These are phyloP conservation scores for Diaporthe vexans DNA, from an alignment of 2,329 filamentous ascomycete species.

Conservation along the genomic window DNA sequence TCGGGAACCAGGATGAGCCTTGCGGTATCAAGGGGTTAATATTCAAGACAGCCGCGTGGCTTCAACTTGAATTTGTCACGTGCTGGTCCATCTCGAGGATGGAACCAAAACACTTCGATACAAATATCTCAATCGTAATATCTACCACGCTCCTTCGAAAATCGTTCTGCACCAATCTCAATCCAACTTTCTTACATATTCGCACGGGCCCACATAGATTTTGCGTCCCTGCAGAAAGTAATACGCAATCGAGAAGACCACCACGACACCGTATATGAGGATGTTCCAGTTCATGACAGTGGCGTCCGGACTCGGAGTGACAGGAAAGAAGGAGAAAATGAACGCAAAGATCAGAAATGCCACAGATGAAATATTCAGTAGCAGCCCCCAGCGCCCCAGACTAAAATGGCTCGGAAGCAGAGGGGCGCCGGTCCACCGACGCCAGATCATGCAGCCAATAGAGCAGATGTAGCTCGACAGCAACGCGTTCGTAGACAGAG, in stretches of 20 bases:
- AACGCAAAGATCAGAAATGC: slow-evolving; percentile 37
- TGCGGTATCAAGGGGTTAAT: background rate
- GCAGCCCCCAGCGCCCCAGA: slow-evolving; percentile 37
- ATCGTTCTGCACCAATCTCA: background rate
- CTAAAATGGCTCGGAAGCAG: slow-evolving; percentile 37
- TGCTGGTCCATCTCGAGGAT: background rate
- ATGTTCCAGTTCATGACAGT: slow-evolving; percentile 41
- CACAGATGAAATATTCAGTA: slow-evolving; percentile 37
- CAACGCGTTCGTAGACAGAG: slow-evolving; percentile 36
- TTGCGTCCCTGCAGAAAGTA: slow-evolving; percentile 27
- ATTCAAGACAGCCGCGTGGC: background rate
- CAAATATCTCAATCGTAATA: background rate
- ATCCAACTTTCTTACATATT: slow-evolving; percentile 26
- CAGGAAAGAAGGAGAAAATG: slow-evolving; percentile 41
- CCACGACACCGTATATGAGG: slow-evolving; percentile 38
- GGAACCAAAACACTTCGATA: background rate
- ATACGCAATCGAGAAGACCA: slow-evolving; percentile 33
- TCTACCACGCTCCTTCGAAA: background rate
- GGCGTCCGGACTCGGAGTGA: slow-evolving; percentile 14
- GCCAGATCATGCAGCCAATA: slow-evolving; percentile 45
- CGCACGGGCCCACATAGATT: slow-evolving; percentile 5
- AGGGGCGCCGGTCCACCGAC: slow-evolving; percentile 52
- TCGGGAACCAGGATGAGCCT: background rate
- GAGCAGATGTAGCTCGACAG: slow-evolving; percentile 42
- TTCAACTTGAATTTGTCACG: background rate